Percentiles rank a stretch among this genome's conserved stretches.
phyloP scores from a whole-genome alignment of 495 filamentous ascomycete genomes.

The Neurospora sp. region DNA sequence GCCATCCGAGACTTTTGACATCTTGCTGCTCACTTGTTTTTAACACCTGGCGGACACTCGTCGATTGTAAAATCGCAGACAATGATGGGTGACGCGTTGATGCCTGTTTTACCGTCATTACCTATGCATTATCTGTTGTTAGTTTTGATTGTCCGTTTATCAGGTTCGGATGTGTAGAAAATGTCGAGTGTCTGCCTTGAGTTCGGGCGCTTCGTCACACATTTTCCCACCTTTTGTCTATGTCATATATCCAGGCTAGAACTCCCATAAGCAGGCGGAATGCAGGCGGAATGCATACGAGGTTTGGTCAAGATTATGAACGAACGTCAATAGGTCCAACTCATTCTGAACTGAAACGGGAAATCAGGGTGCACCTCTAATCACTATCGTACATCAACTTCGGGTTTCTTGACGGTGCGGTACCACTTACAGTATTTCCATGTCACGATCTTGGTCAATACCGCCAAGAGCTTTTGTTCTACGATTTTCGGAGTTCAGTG shows the following conservation, averaged over 20 bases:
- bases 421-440: neutral
- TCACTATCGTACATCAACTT: neutral
- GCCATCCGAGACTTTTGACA: too few species aligned
- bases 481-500: neutral
- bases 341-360: too few species aligned
- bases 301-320: too few species aligned
- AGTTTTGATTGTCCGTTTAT: too few species aligned
- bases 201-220: neutral
- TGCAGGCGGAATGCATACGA: too few species aligned
- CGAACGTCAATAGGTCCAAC: too few species aligned
- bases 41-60: neutral
- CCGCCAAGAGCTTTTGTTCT: neutral
- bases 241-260: neutral
- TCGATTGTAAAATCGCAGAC: neutral
- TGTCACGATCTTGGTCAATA: neutral
- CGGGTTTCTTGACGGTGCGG: neutral
- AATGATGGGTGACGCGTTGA: too few species aligned
- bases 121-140: too few species aligned
- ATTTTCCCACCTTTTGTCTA: too few species aligned
- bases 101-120: too few species aligned
- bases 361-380: too few species aligned
- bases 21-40: neutral
- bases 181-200: neutral
- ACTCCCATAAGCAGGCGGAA: neutral
- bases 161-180: neutral